phyloP scores from a whole-genome alignment of 139 green algal species.

The Ettlia oleoabundans region DNA sequence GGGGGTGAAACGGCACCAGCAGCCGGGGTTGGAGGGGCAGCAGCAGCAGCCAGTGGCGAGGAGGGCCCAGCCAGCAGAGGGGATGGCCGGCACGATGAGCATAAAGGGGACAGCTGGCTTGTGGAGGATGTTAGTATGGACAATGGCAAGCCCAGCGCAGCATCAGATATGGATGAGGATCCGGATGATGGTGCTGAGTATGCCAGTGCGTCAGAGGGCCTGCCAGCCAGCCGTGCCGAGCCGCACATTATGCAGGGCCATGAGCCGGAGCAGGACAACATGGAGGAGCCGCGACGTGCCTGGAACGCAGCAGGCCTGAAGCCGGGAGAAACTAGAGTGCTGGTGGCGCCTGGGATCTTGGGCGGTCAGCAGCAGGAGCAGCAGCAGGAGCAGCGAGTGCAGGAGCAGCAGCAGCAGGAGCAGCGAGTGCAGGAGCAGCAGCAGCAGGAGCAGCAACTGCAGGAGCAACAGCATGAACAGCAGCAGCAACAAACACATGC shows the following conservation, averaged over 20 bases:
- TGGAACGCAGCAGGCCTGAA: constrained; percentile 27
- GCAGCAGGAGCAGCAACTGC: background rate
- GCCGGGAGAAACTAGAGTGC: constrained; percentile 7
- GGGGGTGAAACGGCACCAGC: background rate
- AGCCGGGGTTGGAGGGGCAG: background rate
- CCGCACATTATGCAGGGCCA: background rate
- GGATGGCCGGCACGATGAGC: background rate
- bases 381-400: constrained; percentile 33
- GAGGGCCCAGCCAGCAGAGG: background rate
- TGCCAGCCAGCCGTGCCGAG: background rate
- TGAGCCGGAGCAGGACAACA: background rate
- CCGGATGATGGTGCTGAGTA: background rate
- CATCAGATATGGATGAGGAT: background rate
- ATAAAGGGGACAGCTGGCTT: constrained; percentile 23
- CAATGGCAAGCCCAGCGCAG: background rate
- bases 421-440: background rate
- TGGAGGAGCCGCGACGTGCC: background rate
- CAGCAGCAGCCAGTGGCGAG: background rate
- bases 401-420: background rate
- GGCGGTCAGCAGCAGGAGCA: background rate
- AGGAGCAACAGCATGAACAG: background rate
- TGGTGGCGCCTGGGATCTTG: constrained; percentile 6
- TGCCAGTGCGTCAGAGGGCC: background rate
- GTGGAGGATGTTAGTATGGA: background rate
- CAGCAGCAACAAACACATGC: background rate